phyloP scores from a whole-genome alignment of 2,329 filamentous ascomycete species.

The Colletotrichum graminicola region DNA sequence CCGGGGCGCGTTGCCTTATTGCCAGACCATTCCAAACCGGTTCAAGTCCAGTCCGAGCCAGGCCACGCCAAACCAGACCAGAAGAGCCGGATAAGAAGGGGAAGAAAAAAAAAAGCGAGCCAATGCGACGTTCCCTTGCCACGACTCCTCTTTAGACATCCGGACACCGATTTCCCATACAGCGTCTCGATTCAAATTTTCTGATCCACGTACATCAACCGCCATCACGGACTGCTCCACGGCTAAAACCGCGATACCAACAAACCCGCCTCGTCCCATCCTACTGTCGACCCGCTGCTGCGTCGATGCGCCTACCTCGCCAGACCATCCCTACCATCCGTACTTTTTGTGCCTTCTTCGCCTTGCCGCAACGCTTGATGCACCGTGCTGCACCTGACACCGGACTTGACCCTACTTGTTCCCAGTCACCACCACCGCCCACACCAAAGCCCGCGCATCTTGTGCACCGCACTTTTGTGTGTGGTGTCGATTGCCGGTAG shows the following conservation, averaged over 20 bases:
- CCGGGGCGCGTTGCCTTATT: neutral
- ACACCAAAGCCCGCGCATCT: constrained; percentile 3
- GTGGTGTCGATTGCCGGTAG: constrained; percentile 37
- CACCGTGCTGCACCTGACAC: constrained; percentile 8
- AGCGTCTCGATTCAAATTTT: constrained; percentile 31
- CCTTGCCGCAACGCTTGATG: neutral
- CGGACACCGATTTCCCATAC: constrained; percentile 41
- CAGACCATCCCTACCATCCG: neutral
- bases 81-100: constrained; percentile 3
- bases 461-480: constrained; percentile 35
- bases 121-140: constrained; percentile 15
- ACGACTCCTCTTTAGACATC: constrained; percentile 21
- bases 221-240: neutral
- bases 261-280: constrained; percentile 13
- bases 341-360: neutral
- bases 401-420: neutral
- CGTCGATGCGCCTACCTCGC: constrained; percentile 8
- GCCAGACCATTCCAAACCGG: constrained; percentile 17
- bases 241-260: constrained; percentile 6
- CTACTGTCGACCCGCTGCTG: neutral
- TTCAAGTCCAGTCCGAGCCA: constrained; percentile 5
- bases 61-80: constrained; percentile 16
- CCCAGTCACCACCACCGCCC: neutral
- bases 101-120: neutral
- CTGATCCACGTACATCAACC: constrained; percentile 32